Evolutionary conservation across 1,284 basidiomycete species (phyloP).

Genomic region (Puccinia horiana): DNA sequence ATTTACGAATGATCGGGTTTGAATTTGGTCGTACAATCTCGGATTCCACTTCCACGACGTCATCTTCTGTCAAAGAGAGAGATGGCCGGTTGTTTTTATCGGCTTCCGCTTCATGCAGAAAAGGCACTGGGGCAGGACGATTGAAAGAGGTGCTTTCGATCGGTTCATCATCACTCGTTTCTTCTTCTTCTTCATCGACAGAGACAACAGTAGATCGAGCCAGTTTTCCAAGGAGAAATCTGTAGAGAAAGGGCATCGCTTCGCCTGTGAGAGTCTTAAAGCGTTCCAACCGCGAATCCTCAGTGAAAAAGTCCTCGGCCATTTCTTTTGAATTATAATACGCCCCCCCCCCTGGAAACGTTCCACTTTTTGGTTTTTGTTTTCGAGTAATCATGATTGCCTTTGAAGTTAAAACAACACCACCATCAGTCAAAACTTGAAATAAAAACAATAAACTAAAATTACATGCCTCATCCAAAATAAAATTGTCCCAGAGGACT

Average conservation of each 20-base stretch:
- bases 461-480: conserved; percentile 1
- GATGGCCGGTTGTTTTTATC: background rate
- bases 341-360: background rate
- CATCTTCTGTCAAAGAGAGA: background rate
- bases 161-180: background rate
- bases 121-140: background rate
- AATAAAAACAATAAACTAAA: too few relatives aligned
- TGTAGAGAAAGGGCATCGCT: conserved; percentile 10
- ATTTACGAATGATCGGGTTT: background rate
- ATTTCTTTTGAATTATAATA: background rate
- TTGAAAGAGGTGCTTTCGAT: background rate
- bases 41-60: background rate
- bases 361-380: background rate
- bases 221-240: background rate
- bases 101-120: too few relatives aligned
- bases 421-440: too few relatives aligned
- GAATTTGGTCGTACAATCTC: background rate
- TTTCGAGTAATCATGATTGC: background rate
- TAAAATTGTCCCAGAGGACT: background rate
- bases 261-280: background rate
- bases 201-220: too few relatives aligned
- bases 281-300: background rate
- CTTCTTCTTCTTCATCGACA: too few relatives aligned
- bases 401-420: too few relatives aligned
- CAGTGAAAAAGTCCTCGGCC: too few relatives aligned